These are phyloP conservation scores for Creolimax fragrantissima DNA, from an alignment of 78 protist genomes.

Conservation along the genomic window DNA sequence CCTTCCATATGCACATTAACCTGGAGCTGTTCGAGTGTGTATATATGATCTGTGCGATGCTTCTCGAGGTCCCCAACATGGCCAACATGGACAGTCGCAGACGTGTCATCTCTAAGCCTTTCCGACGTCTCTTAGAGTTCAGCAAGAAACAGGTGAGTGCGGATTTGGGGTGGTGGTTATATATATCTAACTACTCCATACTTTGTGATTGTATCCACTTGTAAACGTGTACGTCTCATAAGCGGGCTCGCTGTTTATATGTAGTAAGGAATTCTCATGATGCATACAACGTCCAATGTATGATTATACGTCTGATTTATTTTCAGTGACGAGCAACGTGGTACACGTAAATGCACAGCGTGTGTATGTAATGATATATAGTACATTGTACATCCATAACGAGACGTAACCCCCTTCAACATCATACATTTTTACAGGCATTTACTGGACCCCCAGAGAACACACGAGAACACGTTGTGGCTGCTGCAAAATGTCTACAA, in stretches of 20 bases:
- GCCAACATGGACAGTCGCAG: slow-evolving; percentile 20
- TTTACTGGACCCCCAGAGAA: slow-evolving; percentile 81
- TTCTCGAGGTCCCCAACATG: slow-evolving; percentile 79
- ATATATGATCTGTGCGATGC: slow-evolving; percentile 74
- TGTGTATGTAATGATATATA: too few relatives aligned
- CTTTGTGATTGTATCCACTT: too few relatives aligned
- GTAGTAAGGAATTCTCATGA: too few relatives aligned
- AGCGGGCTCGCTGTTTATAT: too few relatives aligned
- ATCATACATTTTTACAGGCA: not conserved
- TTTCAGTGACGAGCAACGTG: too few relatives aligned
- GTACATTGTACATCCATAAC: too few relatives aligned
- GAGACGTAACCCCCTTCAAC: not conserved
- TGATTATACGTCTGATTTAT: too few relatives aligned
- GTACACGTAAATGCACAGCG: too few relatives aligned
- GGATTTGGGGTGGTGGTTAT: not conserved
- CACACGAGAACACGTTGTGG: slow-evolving; percentile 66
- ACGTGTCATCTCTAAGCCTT: slow-evolving; percentile 48
- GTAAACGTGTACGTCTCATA: too few relatives aligned
- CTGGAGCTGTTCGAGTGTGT: slow-evolving; percentile 82
- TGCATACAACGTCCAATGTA: too few relatives aligned
- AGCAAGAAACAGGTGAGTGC: slow-evolving; percentile 48
- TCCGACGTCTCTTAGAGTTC: slow-evolving; percentile 62
- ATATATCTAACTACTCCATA: too few relatives aligned
- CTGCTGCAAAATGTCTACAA: slow-evolving; percentile 57
- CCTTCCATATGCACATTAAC: slow-evolving; percentile 93